phyloP scores from a whole-genome alignment of 108 stramenopile genomes.

The Chaetoceros tenuissimus region DNA sequence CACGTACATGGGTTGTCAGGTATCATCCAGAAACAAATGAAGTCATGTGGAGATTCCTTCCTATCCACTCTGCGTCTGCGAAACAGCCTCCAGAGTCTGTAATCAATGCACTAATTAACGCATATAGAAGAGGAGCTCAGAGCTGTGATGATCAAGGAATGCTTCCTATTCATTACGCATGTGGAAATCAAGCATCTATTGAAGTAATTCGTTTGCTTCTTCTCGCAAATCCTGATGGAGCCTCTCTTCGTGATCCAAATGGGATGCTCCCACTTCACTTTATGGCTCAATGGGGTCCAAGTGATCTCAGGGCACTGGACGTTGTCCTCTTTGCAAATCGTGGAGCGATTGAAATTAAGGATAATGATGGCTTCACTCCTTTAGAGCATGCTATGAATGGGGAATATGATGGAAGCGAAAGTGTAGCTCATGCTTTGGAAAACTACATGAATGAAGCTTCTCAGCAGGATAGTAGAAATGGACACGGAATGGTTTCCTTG shows the following conservation, averaged over 20 bases:
- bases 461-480: not conserved
- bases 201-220: constrained; percentile 65
- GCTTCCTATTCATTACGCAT: constrained; percentile 79
- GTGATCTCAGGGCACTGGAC: constrained; percentile 44
- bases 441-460: constrained; percentile 17
- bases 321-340: constrained; percentile 69
- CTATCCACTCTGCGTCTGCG: constrained; percentile 74
- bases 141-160: constrained; percentile 77
- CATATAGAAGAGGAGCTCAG: constrained; percentile 53
- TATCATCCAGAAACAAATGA: constrained; percentile 39
- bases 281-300: constrained; percentile 73
- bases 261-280: constrained; percentile 84
- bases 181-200: constrained; percentile 55
- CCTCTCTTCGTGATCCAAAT: constrained; percentile 47
- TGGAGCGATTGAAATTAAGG: constrained; percentile 34
- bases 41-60: constrained; percentile 75
- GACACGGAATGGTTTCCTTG: not conserved
- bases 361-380: constrained; percentile 68
- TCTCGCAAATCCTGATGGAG: constrained; percentile 56
- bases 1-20: constrained; percentile 71
- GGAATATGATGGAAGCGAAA: constrained; percentile 39
- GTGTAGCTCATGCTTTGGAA: constrained; percentile 29
- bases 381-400: constrained; percentile 54
- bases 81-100: constrained; percentile 55
- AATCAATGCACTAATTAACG: constrained; percentile 42